Evolutionary conservation across 768 basidiomycete genomes (phyloP), one percentile per base, ranked within the genome.

Genomic region (Rhodotorula babjevae): DNA sequence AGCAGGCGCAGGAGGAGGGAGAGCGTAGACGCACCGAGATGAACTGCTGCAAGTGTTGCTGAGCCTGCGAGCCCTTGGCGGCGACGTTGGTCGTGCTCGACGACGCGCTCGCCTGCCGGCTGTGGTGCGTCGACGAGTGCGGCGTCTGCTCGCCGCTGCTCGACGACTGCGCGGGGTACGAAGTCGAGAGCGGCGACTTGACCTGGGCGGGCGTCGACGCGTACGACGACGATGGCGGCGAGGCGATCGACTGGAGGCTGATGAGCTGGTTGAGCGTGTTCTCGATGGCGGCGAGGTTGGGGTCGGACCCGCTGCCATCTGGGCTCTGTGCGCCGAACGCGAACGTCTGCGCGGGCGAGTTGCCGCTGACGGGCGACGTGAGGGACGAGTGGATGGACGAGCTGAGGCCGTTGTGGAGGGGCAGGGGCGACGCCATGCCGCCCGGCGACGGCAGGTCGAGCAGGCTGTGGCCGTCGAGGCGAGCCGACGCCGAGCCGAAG

Each of bases 221-320:
- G 49, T 50, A 63, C 19, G 61, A n/a, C 61, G 29, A 18, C 21
- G 21, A 60, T 44, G 8, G 7, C 0, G 63, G 57, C 12, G 58
- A 61, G 1, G 70, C 67, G 65, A 73, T 61, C 21, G 44, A 52
- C 49, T 76, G 76, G 21, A 76, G 65, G 65, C 60, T 76, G 67
- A 76, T 76, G 61, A 76, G 76, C 49, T 76, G 72, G 58, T 76
- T 76, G 55, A 76, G 72, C 21, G 76, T 73, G 55, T 36, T 72
- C 62, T 76, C 76, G 61, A 76, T 76, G 25, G 71, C 75, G 11
- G 75, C 68, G 53, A 76, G 68, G 50, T 76, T 72, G 10, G 71
- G 65, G 31, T 73, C 74, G 31, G 63, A 56, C 16, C 61, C 67
- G 31, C 3, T 27, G 29, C 57, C 47, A 42, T 53, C 49, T n/a